A percentile compares a stretch with the other conserved stretches of the same genome.
phyloP scores from a whole-genome alignment of 441 rosid species.

The Populus hybrid region DNA sequence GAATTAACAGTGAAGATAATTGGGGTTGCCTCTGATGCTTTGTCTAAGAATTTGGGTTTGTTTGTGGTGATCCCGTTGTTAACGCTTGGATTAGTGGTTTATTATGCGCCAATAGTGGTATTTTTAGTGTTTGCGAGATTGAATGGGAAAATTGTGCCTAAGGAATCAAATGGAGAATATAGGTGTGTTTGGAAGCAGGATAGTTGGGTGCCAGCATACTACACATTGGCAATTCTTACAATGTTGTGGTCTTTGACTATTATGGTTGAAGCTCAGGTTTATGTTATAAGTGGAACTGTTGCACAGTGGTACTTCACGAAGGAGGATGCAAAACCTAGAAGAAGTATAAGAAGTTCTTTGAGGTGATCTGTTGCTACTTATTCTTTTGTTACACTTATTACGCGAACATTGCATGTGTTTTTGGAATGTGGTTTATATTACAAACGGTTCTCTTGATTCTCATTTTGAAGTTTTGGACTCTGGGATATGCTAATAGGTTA shows the following conservation, averaged over 20 bases:
- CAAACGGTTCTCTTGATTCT: background rate
- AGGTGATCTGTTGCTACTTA: conserved; percentile 40
- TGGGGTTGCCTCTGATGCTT: conserved; percentile 75
- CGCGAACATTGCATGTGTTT: background rate
- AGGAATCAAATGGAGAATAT: conserved; percentile 47
- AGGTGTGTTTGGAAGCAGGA: conserved; percentile 81
- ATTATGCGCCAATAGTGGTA: conserved; percentile 68
- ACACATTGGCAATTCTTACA: conserved; percentile 62
- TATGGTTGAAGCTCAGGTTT: conserved; percentile 76
- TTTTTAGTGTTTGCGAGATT: conserved; percentile 71
- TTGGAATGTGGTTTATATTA: background rate
- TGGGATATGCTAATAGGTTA: background rate
- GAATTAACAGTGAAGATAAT: conserved; percentile 74
- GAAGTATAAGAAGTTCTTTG: conserved; percentile 66
- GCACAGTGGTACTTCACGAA: conserved; percentile 88
- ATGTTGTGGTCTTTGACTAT: conserved; percentile 83
- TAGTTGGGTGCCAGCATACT: conserved; percentile 90
- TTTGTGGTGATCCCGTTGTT: conserved; percentile 56
- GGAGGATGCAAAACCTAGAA: conserved; percentile 59
- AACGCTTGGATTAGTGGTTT: conserved; percentile 48
- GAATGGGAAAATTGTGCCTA: conserved; percentile 64
- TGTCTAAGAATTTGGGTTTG: conserved; percentile 62
- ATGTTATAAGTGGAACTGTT: conserved; percentile 78
- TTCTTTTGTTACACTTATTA: background rate
- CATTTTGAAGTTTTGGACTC: background rate